Evolutionary conservation across 2,329 filamentous ascomycete species (phyloP).

Genomic region (Hypocrella siamensis): DNA sequence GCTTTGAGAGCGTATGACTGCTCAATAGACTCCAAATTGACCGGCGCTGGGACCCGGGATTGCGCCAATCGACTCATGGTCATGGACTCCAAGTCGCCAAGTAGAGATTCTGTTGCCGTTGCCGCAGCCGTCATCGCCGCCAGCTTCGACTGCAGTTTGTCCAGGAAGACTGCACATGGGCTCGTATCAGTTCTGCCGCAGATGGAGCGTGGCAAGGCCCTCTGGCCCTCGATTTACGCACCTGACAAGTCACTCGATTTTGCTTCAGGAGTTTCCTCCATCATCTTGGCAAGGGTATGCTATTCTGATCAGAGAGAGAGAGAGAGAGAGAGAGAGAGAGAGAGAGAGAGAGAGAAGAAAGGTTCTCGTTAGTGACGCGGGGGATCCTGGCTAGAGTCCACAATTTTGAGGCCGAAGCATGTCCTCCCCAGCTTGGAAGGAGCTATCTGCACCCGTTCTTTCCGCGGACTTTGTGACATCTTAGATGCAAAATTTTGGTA

Average conservation of each 20-base stretch:
- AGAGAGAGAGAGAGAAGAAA: too few species aligned
- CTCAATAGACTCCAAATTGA: background rate
- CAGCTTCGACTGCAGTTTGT: constrained; percentile 11
- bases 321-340: background rate
- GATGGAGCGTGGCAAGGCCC: background rate
- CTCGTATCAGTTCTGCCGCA: background rate
- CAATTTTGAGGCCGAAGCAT: too few species aligned
- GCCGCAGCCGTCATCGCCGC: constrained; percentile 7
- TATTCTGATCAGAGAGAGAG: background rate
- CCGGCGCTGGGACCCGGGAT: constrained; percentile 1
- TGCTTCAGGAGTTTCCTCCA: background rate
- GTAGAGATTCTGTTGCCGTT: constrained; percentile 25
- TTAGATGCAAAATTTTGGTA: too few species aligned
- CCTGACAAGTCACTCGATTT: background rate
- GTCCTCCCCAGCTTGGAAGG: too few species aligned
- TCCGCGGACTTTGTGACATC: too few species aligned
- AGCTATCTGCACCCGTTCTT: too few species aligned
- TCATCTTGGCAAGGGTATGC: too few species aligned
- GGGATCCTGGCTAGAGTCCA: too few species aligned
- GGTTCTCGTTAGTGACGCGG: too few species aligned
- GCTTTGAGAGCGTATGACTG: background rate
- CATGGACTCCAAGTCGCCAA: constrained; percentile 14
- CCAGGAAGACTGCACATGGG: constrained; percentile 12
- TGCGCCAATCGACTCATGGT: constrained; percentile 12
- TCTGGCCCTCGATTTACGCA: background rate